phyloP scores from a whole-genome alignment of 805 yeast species.

The Teunomyces pallodes region DNA sequence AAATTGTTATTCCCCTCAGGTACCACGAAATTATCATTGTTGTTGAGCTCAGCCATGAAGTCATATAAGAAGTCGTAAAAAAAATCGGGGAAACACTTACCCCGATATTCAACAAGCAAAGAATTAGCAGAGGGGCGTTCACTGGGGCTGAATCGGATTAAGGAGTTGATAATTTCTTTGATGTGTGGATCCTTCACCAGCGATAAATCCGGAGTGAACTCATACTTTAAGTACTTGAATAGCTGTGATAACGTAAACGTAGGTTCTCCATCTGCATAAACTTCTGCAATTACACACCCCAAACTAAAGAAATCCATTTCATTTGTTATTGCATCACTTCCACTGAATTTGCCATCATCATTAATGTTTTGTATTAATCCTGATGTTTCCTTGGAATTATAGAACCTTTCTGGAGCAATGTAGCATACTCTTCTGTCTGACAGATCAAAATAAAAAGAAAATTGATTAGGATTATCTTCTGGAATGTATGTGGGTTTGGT shows the following conservation, averaged over 20 bases:
- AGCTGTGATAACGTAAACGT: slow-evolving; percentile 83
- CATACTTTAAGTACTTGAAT: slow-evolving; percentile 74
- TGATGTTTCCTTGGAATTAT: slow-evolving; percentile 26
- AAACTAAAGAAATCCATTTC: slow-evolving; percentile 80
- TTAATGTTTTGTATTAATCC: slow-evolving; percentile 15
- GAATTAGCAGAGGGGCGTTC: slow-evolving; percentile 56
- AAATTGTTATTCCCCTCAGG: slow-evolving; percentile 15
- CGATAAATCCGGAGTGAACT: slow-evolving; percentile 61
- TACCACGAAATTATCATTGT: slow-evolving; percentile 14
- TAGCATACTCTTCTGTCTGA: slow-evolving; percentile 85
- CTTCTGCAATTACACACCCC: slow-evolving; percentile 89
- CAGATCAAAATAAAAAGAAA: slow-evolving; percentile 88
- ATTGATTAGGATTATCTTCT: slow-evolving; percentile 90
- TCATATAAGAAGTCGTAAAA: slow-evolving; percentile 70
- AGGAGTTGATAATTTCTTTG: slow-evolving; percentile 53
- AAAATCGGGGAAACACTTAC: slow-evolving; percentile 57
- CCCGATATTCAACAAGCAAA: slow-evolving; percentile 51
- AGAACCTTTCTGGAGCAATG: slow-evolving; percentile 91
- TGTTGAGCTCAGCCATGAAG: slow-evolving; percentile 46
- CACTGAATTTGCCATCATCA: slow-evolving; percentile 23
- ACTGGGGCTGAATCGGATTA: slow-evolving; percentile 64
- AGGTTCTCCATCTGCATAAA: slow-evolving; percentile 83
- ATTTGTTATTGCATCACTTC: slow-evolving; percentile 38
- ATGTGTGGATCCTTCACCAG: slow-evolving; percentile 52
- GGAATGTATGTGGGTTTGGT: slow-evolving; percentile 81